These are phyloP conservation scores for Aspergillus jensenii DNA, from an alignment of 2,329 filamentous ascomycete genomes.

Conservation along the genomic window DNA sequence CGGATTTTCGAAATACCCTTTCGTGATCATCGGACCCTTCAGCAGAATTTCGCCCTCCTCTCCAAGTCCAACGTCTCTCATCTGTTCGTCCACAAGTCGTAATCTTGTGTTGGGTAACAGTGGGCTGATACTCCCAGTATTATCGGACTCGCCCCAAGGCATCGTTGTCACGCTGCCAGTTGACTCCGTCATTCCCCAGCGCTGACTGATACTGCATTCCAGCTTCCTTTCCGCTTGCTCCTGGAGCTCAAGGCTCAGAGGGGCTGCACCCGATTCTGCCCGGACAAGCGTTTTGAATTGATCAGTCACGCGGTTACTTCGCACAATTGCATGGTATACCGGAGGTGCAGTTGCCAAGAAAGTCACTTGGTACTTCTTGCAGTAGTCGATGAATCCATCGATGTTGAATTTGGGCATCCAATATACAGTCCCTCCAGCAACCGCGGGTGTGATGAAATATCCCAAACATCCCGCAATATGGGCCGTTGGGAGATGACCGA, in stretches of 20 bases:
- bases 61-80: conserved; percentile 7
- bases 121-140: conserved; percentile 17
- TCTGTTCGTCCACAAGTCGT: conserved; percentile 12
- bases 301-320: conserved; percentile 54
- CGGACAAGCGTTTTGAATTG: conserved; percentile 54
- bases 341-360: conserved; percentile 61
- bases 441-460: conserved; percentile 48
- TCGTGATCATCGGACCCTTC: conserved; percentile 15
- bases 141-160: conserved; percentile 15
- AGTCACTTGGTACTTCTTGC: conserved; percentile 52
- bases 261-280: conserved; percentile 56
- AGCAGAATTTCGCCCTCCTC: conserved; percentile 15
- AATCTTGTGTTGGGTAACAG: conserved; percentile 15
- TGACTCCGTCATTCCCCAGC: conserved; percentile 18
- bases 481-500: conserved; percentile 49
- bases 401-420: conserved; percentile 66
- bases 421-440: conserved; percentile 52
- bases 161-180: conserved; percentile 18
- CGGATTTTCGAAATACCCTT: conserved; percentile 15
- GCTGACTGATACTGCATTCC: conserved; percentile 25
- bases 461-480: conserved; percentile 52
- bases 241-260: conserved; percentile 57
- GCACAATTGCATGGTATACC: conserved; percentile 60
- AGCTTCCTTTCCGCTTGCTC: conserved; percentile 52
- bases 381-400: conserved; percentile 54